Evolutionary conservation across 1,284 basidiomycete genomes (phyloP).

Genomic region (Irpex lacteus): DNA sequence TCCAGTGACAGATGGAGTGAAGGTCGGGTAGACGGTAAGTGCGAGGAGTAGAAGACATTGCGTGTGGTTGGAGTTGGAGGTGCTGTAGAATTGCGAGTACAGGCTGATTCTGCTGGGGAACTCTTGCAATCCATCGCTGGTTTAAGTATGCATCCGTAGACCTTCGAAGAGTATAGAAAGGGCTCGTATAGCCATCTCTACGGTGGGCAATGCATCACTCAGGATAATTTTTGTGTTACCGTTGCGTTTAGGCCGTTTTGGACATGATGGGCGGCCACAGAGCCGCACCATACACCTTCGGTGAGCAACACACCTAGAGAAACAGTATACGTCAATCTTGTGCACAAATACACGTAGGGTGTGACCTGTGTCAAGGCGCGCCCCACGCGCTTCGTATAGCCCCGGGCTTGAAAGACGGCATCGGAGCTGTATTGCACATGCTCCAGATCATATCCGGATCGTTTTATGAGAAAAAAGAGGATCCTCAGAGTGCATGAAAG

Average conservation of each 20-base stretch:
- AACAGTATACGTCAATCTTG: not conserved
- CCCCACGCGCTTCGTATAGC: too few species aligned
- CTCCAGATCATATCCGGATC: too few species aligned
- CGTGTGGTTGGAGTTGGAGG: not conserved
- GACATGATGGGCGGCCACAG: not conserved
- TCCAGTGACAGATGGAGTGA: slow-evolving; percentile 44
- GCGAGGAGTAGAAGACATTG: slow-evolving; percentile 13
- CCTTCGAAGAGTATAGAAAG: not conserved
- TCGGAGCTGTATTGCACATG: too few species aligned
- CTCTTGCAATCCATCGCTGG: not conserved
- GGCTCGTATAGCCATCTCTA: not conserved
- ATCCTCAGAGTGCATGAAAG: too few species aligned
- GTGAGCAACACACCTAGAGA: too few species aligned
- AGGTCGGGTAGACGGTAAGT: slow-evolving; percentile 57
- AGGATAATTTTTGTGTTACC: not conserved
- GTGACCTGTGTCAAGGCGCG: too few species aligned
- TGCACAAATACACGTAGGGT: too few species aligned
- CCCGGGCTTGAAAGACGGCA: too few species aligned
- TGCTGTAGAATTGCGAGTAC: not conserved
- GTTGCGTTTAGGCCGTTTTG: not conserved
- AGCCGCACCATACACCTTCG: not conserved
- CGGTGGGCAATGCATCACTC: not conserved
- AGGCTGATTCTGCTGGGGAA: not conserved
- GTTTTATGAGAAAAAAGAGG: too few species aligned
- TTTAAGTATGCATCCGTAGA: not conserved